Evolutionary conservation across 2,329 filamentous ascomycete genomes (phyloP).

Genomic region (Tolypocladium paradoxum): DNA sequence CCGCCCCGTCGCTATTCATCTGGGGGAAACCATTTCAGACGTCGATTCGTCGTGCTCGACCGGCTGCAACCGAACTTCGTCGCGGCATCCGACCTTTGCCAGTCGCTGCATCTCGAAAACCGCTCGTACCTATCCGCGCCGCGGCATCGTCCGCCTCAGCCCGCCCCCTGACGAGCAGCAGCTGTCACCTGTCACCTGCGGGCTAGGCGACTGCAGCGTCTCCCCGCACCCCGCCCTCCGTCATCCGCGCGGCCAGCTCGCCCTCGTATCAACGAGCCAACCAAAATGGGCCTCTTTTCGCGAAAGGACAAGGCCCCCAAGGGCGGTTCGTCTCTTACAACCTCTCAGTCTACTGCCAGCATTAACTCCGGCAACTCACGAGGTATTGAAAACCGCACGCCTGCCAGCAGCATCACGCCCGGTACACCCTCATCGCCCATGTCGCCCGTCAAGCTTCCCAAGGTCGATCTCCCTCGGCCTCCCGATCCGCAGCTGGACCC

Average conservation of each 20-base stretch:
- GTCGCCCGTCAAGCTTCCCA: conserved; percentile 48
- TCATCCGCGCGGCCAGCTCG: conserved; percentile 6
- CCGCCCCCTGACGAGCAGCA: neutral
- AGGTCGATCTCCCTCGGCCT: conserved; percentile 70
- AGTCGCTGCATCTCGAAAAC: neutral
- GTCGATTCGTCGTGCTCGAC: neutral
- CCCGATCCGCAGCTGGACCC: conserved; percentile 84
- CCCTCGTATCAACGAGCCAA: conserved; percentile 4
- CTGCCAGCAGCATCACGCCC: conserved; percentile 35
- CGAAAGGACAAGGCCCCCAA: conserved; percentile 40
- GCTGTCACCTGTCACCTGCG: conserved; percentile 5
- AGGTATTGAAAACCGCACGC: conserved; percentile 37
- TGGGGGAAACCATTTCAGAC: neutral
- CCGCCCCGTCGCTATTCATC: neutral
- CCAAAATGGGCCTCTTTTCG: conserved; percentile 44
- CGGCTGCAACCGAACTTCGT: neutral
- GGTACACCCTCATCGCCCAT: conserved; percentile 41
- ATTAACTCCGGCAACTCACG: conserved; percentile 40
- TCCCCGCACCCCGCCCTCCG: conserved; percentile 10
- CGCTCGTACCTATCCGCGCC: neutral
- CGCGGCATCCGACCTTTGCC: neutral
- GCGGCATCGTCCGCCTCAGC: neutral
- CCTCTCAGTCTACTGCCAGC: conserved; percentile 38
- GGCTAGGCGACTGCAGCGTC: conserved; percentile 3
- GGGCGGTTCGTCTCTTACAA: conserved; percentile 29